These are phyloP conservation scores for Trichoderma pleuroti DNA, from an alignment of 2,329 filamentous ascomycete species.

Conservation along the genomic window DNA sequence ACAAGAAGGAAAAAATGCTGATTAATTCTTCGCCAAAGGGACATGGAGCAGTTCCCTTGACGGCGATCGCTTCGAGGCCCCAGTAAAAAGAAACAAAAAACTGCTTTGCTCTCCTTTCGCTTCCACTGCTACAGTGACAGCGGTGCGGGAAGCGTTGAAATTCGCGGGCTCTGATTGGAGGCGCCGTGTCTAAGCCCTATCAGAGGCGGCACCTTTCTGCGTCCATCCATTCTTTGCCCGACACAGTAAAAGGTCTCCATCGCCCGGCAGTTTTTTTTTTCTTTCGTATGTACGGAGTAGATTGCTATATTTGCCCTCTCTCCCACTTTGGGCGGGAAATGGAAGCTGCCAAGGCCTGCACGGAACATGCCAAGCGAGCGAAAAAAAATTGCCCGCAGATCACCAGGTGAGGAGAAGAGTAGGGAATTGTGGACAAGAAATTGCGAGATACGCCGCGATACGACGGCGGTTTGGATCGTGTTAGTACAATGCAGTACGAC, in stretches of 20 bases:
- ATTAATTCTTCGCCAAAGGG: background rate
- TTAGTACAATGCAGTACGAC: no score
- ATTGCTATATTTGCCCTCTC: background rate
- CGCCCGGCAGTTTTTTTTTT: background rate
- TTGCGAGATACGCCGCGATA: background rate
- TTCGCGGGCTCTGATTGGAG: background rate
- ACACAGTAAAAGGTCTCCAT: background rate
- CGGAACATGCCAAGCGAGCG: background rate
- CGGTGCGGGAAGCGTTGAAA: background rate
- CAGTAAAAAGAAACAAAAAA: background rate
- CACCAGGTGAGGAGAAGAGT: background rate
- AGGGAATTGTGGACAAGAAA: background rate
- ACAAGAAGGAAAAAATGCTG: background rate
- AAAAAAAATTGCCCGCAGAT: background rate
- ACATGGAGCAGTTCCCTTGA: background rate
- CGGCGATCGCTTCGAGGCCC: background rate
- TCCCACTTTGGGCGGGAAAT: background rate
- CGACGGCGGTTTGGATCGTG: background rate
- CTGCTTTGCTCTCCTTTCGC: background rate
- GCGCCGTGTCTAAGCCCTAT: background rate
- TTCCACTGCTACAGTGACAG: background rate
- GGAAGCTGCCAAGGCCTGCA: background rate
- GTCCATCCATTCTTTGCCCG: background rate
- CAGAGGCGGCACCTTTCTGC: background rate
- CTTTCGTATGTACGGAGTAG: no score